Conservation (phyloP, 1,139 yeast species). For the Yamadazyma kanchanaburiensis region DNA sequence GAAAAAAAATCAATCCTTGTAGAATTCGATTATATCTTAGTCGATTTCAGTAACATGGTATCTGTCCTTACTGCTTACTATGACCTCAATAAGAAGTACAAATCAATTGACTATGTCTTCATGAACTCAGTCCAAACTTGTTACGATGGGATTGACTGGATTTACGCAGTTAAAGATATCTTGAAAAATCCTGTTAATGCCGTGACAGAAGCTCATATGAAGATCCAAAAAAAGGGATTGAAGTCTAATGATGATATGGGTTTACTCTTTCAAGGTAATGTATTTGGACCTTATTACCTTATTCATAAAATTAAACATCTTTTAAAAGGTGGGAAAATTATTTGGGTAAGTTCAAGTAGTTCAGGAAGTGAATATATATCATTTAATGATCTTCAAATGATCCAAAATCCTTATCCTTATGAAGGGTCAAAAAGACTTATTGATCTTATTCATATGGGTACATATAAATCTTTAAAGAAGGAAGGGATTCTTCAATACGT, state of each 20-base stretch:
- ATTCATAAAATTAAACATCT: slow-evolving; percentile 58
- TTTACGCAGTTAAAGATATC: slow-evolving; percentile 67
- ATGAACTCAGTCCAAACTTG: slow-evolving; percentile 90
- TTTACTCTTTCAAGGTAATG: slow-evolving; percentile 88
- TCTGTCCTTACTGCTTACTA: slow-evolving; percentile 73
- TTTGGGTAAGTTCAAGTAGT: slow-evolving; percentile 87
- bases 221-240: slow-evolving; percentile 74
- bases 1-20: slow-evolving; percentile 47
- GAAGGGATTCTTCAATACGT: slow-evolving; percentile 67
- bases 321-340: slow-evolving; percentile 58
- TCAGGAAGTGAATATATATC: slow-evolving; percentile 70
- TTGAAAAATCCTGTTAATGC: slow-evolving; percentile 66
- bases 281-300: slow-evolving; percentile 89
- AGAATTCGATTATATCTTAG: slow-evolving; percentile 81
- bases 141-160: slow-evolving; percentile 83
- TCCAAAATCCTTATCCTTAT: slow-evolving; percentile 65
- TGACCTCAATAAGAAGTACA: slow-evolving; percentile 63
- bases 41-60: slow-evolving; percentile 90
- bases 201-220: slow-evolving; percentile 81
- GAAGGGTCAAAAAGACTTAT: slow-evolving; percentile 91
- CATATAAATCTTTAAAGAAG: slow-evolving; percentile 48
- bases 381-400: slow-evolving; percentile 68
- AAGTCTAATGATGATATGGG: slow-evolving; percentile 76
- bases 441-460: slow-evolving; percentile 76
- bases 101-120: slow-evolving; percentile 70